A percentile compares a stretch with the other conserved stretches of the same genome.
These are phyloP conservation scores for Phalaenopsis equestris DNA, from an alignment of 106 monocot genomes.

Conservation along the genomic window DNA sequence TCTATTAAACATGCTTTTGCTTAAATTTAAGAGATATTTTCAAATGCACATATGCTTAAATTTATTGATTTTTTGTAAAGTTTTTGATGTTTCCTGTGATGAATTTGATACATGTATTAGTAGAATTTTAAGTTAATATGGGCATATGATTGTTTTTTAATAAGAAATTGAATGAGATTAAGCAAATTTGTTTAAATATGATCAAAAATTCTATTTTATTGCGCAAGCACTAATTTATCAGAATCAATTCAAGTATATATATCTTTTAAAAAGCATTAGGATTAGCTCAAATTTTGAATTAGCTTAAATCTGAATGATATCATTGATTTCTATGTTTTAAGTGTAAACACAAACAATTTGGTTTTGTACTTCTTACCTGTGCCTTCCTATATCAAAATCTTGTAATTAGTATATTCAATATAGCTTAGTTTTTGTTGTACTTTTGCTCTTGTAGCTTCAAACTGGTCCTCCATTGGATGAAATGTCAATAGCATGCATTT, in stretches of 20 bases:
- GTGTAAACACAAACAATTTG: background rate
- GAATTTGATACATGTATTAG: no score
- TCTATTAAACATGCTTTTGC: no score
- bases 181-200: no score
- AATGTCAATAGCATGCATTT: slow-evolving; percentile 85
- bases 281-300: slow-evolving; percentile 1
- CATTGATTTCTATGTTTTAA: background rate
- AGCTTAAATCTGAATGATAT: background rate
- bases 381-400: background rate
- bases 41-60: no score
- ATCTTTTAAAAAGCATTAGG: background rate
- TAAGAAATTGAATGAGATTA: no score
- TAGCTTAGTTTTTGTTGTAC: background rate
- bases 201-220: no score
- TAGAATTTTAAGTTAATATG: no score
- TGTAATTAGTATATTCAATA: background rate
- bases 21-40: no score
- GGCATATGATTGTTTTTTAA: no score
- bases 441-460: slow-evolving; percentile 56
- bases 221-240: no score
- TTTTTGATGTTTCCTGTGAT: no score
- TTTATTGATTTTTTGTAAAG: no score
- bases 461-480: slow-evolving; percentile 91
- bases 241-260: background rate
- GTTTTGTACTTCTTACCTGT: background rate